Conservation (phyloP, 148 eudicot genomes). For the Pharnaceum exiguum region DNA sequence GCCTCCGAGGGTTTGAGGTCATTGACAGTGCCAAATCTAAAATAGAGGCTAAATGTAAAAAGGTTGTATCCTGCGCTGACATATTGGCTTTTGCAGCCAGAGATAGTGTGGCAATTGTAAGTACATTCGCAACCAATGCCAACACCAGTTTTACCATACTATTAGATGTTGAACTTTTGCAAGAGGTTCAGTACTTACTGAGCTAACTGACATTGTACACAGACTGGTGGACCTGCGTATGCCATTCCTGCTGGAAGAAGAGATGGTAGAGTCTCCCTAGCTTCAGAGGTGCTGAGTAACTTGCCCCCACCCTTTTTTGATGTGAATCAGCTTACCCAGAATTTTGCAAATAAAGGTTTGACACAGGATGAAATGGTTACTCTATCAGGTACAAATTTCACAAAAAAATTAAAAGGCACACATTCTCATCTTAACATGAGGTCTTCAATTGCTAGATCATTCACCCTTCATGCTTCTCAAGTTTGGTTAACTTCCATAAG, state of each 20-base stretch:
- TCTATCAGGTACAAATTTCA: conserved; percentile 32
- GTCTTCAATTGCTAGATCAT: no score
- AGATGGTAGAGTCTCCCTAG: conserved; percentile 19
- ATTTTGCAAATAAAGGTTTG: conserved; percentile 13
- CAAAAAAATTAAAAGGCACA: no score
- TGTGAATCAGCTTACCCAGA: conserved; percentile 20
- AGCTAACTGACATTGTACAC: conserved; percentile 2
- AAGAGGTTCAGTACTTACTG: background rate
- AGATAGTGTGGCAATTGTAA: conserved; percentile 21
- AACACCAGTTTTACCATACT: background rate
- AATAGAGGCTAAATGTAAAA: conserved; percentile 47
- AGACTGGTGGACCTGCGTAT: conserved; percentile 19
- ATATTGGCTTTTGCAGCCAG: conserved; percentile 28
- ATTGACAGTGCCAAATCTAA: conserved; percentile 68
- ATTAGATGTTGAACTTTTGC: background rate
- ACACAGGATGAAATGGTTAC: conserved; percentile 30
- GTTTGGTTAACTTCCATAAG: no score
- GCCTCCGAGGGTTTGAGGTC: conserved; percentile 72
- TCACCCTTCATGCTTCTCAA: no score
- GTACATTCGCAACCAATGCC: background rate
- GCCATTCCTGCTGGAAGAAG: conserved; percentile 23
- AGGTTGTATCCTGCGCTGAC: conserved; percentile 36
- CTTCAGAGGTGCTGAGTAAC: conserved; percentile 19
- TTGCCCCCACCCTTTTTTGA: conserved; percentile 13
- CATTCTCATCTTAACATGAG: no score